phyloP scores from a whole-genome alignment of 2,329 filamentous ascomycete genomes.

The Aquanectria penicillioides region DNA sequence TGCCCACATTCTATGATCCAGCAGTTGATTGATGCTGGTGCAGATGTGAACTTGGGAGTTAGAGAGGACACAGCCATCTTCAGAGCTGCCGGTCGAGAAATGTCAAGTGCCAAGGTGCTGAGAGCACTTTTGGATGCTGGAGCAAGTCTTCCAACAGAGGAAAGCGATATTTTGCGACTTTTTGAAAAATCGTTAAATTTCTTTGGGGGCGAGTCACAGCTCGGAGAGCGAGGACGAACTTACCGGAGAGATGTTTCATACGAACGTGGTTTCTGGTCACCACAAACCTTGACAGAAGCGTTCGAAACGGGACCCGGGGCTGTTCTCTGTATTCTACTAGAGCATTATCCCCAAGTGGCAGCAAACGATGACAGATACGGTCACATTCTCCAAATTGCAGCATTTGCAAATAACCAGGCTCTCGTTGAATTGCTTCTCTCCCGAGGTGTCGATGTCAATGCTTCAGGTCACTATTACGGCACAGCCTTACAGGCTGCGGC shows the following conservation, averaged over 20 bases:
- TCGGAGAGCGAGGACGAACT: not conserved
- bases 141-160: not conserved
- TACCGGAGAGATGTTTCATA: not conserved
- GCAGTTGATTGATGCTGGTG: constrained; percentile 16
- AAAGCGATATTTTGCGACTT: not conserved
- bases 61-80: not conserved
- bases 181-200: not conserved
- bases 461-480: constrained; percentile 21
- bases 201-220: not conserved
- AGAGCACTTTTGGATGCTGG: constrained; percentile 5
- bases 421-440: constrained; percentile 14
- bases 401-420: not conserved
- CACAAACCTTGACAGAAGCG: constrained; percentile 4
- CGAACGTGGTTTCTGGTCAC: not conserved
- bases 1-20: not conserved
- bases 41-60: not conserved
- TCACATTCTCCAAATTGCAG: constrained; percentile 16
- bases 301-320: constrained; percentile 18
- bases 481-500: constrained; percentile 22
- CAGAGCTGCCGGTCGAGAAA: not conserved
- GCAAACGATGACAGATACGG: not conserved
- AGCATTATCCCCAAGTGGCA: not conserved
- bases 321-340: not conserved
- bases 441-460: constrained; percentile 10
- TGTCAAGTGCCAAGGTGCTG: not conserved